Percentiles rank a stretch among this genome's conserved stretches.
These are phyloP conservation scores for Paraglomus occultum DNA, from an alignment of 192 early-diverging fungal species.

Conservation along the genomic window DNA sequence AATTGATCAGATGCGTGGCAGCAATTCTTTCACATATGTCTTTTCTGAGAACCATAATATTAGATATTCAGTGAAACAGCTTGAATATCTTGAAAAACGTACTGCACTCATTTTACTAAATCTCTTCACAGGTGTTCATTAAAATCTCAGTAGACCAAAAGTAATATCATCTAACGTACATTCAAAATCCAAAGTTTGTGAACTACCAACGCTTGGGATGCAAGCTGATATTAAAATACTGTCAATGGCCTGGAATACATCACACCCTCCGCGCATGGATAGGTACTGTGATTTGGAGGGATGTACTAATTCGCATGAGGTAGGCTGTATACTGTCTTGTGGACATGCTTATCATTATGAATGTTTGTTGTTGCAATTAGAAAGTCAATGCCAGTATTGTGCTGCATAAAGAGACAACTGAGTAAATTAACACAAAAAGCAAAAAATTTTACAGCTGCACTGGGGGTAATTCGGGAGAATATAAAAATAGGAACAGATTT, in stretches of 20 bases:
- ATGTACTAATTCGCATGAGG: too few species aligned
- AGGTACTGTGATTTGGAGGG: too few species aligned
- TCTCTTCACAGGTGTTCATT: slow-evolving; percentile 14
- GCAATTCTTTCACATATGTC: neutral
- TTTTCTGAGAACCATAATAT: slow-evolving; percentile 13
- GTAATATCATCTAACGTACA: neutral
- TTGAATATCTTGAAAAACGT: slow-evolving; percentile 19
- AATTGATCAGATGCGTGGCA: slow-evolving; percentile 3
- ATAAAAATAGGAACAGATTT: too few species aligned
- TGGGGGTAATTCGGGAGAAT: too few species aligned
- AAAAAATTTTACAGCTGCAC: too few species aligned
- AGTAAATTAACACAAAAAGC: too few species aligned
- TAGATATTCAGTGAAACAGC: neutral
- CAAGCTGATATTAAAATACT: neutral
- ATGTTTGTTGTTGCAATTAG: too few species aligned
- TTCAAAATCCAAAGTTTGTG: slow-evolving; percentile 7
- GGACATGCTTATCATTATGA: too few species aligned
- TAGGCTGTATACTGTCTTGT: too few species aligned
- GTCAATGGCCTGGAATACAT: neutral
- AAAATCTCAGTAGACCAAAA: neutral
- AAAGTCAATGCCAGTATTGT: too few species aligned
- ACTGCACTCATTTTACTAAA: slow-evolving; percentile 12
- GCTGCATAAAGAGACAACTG: too few species aligned
- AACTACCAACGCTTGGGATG: slow-evolving; percentile 1
- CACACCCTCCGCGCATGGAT: too few species aligned